Percentiles rank a stretch among this genome's conserved stretches.
Evolutionary conservation across 345 rosid genomes (phyloP).

Genomic region (Eucalyptus sideroxylon): DNA sequence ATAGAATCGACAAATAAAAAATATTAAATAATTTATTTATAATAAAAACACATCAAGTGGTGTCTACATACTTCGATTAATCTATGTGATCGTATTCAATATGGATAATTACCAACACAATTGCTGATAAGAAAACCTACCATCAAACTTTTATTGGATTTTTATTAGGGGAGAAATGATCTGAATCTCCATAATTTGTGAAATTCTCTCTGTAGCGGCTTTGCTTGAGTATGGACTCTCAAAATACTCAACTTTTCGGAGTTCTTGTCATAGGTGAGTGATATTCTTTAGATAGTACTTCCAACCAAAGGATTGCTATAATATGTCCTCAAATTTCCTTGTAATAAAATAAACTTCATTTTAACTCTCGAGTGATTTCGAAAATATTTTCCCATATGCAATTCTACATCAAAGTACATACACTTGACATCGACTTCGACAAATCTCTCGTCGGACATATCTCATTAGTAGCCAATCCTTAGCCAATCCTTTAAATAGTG

Average conservation of each 20-base stretch:
- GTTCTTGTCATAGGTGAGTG: background rate
- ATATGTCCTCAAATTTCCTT: background rate
- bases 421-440: too few species aligned
- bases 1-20: background rate
- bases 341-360: background rate
- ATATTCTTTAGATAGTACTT: background rate
- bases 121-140: background rate
- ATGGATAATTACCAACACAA: background rate
- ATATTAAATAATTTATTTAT: background rate
- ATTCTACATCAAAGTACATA: too few species aligned
- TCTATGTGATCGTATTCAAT: background rate
- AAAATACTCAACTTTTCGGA: background rate
- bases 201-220: background rate
- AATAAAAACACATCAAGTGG: background rate
- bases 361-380: background rate
- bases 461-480: background rate
- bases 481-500: rapidly evolving
- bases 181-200: background rate
- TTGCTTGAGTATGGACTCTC: background rate
- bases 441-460: too few species aligned
- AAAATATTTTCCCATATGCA: too few species aligned
- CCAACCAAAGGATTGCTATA: background rate
- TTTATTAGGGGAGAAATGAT: background rate
- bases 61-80: background rate
- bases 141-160: background rate